Base-by-base conservation (phyloP, 176 grass and related monocot species). In the Musa acuminata region DNA sequence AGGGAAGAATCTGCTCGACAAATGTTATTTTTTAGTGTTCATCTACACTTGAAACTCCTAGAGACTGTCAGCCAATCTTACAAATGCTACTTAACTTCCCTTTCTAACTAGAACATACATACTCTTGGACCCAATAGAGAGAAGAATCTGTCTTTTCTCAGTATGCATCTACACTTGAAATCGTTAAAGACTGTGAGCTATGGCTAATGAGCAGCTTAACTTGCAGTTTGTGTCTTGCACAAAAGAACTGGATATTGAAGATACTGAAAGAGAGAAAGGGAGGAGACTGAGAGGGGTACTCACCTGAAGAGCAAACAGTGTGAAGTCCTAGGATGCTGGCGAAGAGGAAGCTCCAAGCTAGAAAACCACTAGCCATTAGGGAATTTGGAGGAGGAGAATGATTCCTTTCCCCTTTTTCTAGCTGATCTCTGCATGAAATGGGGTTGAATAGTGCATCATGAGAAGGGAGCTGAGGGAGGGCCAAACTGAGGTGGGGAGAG, bases 221-320 rank as follows among this genome's bases (percentile, higher is more conserved):
- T 48, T 60, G 5, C 5, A 13, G 26, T 68, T 57, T 24, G 52
- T 21, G n/a, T 62, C 26, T 70, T 17, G 52, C 27, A 71, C 35
- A n/a, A 55, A n/a, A 57, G 23, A 50, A 71, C 20, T 58, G 72
- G 23, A 77, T 50, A 12, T 25, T 16, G 62, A n/a, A 57, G 62
- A 48, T 55, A 76, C 60, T 17, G 27, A 20, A 53, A 13, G 49
- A 8, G 76, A 52, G 26, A 71, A 19, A 62, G 70, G 23, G 50
- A 20, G 51, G 67, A 79, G 63, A 7, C 16, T 13, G 14, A 52
- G 55, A 73, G 10, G 9, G 48, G 62, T 9, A 78, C 76, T 84
- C 24, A 89, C 90, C 90, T 83, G 90, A 87, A 75, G 77, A 72
- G 57, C 64, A 70, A 59, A 82, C 27, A 22, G 48, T 63, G 43